Evolutionary conservation across 2,329 filamentous ascomycete genomes (phyloP).

Genomic region (Metarhizium rileyi): DNA sequence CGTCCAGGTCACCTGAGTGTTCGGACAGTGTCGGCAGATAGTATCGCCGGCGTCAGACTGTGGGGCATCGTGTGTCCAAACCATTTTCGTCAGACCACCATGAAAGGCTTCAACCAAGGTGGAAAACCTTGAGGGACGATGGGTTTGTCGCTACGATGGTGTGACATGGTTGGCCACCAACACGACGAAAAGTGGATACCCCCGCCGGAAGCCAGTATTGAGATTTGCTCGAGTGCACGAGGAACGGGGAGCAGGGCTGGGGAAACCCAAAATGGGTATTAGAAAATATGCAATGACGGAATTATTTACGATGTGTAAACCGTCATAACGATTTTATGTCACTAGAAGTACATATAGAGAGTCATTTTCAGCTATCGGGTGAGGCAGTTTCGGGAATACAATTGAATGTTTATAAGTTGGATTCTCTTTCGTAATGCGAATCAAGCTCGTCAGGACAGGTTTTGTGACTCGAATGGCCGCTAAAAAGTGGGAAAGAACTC

Average conservation of each 20-base stretch:
- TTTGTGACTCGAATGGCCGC: not conserved
- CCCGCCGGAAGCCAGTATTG: not conserved
- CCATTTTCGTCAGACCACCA: conserved; percentile 1
- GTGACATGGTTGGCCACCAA: conserved; percentile 4
- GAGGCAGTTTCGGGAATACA: not conserved
- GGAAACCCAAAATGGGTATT: not conserved
- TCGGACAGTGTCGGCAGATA: conserved; percentile 16
- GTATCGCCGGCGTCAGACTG: conserved; percentile 18
- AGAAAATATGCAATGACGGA: not conserved
- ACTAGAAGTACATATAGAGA: not conserved
- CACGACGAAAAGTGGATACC: conserved; percentile 3
- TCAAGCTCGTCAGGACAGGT: not conserved
- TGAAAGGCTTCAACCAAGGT: conserved; percentile 1
- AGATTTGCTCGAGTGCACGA: not conserved
- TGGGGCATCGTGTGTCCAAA: conserved; percentile 15
- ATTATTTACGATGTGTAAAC: not conserved
- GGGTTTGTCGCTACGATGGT: not conserved
- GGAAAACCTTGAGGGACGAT: conserved; percentile 5
- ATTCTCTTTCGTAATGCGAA: too few species aligned
- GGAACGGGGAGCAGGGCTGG: not conserved
- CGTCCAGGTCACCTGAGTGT: conserved; percentile 14
- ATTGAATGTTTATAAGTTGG: not conserved
- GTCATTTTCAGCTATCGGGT: not conserved
- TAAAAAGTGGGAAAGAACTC: not conserved
- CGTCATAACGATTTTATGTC: not conserved